These are phyloP conservation scores for Mucor velutinosus DNA, from an alignment of 371 early-diverging fungal genomes.

Conservation along the genomic window DNA sequence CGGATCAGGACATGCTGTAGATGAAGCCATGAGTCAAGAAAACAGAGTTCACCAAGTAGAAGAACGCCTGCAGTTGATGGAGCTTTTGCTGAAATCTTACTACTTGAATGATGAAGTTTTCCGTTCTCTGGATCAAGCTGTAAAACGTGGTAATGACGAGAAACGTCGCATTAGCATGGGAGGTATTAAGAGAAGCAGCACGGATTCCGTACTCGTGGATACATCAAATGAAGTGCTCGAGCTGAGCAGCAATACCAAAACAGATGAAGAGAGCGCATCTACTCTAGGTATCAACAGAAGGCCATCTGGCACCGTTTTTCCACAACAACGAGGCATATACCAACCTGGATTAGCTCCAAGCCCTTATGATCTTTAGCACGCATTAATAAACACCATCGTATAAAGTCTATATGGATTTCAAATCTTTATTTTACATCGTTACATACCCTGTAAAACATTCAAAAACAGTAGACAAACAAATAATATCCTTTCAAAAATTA, in stretches of 20 bases:
- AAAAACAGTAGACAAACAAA: no score
- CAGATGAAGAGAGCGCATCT: background rate
- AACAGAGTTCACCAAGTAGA: constrained; percentile 27
- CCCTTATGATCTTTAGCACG: background rate
- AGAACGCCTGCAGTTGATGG: constrained; percentile 40
- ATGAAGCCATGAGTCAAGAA: constrained; percentile 11
- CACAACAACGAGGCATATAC: background rate
- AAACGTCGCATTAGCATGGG: background rate
- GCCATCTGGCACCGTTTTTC: background rate
- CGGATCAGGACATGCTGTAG: background rate
- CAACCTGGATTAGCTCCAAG: background rate
- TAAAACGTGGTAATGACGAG: constrained; percentile 10
- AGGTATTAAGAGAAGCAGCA: background rate
- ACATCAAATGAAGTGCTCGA: background rate
- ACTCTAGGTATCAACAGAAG: background rate
- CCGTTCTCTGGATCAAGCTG: constrained; percentile 26
- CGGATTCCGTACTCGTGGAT: background rate
- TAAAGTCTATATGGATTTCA: no score
- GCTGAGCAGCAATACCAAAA: background rate
- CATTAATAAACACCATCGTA: no score
- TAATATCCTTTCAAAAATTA: no score
- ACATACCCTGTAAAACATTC: no score
- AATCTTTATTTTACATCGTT: no score
- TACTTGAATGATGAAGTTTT: constrained; percentile 43
- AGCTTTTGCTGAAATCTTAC: constrained; percentile 36